phyloP scores from a whole-genome alignment of 495 filamentous ascomycete species.

The Xylaria sp. region DNA sequence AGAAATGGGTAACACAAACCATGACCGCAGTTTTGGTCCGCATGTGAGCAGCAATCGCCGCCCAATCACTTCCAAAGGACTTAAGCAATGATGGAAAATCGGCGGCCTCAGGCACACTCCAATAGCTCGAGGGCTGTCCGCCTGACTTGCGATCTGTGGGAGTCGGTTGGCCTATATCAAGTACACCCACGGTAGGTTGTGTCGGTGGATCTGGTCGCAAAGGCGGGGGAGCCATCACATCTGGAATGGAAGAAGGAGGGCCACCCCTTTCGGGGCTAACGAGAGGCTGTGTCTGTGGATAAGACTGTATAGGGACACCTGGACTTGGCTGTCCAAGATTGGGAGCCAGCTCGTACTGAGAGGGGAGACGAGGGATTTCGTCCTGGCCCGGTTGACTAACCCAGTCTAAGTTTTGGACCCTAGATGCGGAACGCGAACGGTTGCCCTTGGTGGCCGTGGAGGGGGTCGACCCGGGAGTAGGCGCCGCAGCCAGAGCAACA shows the following conservation, averaged over 20 bases:
- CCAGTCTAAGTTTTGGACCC: slow-evolving; percentile 50
- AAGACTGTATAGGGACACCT: slow-evolving; percentile 46
- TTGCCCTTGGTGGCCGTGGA: slow-evolving; percentile 43
- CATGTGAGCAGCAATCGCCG: slow-evolving; percentile 83
- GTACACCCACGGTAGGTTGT: slow-evolving; percentile 47
- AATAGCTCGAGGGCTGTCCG: slow-evolving; percentile 86
- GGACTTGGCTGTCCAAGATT: slow-evolving; percentile 23
- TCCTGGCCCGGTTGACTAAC: slow-evolving; percentile 40
- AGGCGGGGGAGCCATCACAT: slow-evolving; percentile 58
- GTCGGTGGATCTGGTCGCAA: slow-evolving; percentile 55
- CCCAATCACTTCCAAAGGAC: slow-evolving; percentile 90
- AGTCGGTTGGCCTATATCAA: slow-evolving; percentile 49
- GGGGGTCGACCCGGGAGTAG: slow-evolving; percentile 22
- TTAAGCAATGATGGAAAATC: slow-evolving; percentile 81
- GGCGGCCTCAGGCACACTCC: slow-evolving; percentile 89
- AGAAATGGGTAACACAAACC: slow-evolving; percentile 61
- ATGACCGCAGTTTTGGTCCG: slow-evolving; percentile 92
- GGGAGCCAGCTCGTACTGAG: slow-evolving; percentile 46
- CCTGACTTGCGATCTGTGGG: slow-evolving; percentile 55
- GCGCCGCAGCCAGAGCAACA: slow-evolving; percentile 53
- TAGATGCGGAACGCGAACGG: slow-evolving; percentile 55
- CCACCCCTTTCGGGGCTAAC: slow-evolving; percentile 46
- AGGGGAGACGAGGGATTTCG: slow-evolving; percentile 42
- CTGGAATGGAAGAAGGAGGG: slow-evolving; percentile 44
- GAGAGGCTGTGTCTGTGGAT: slow-evolving; percentile 41